A percentile compares a stretch with the other conserved stretches of the same genome.
These are phyloP conservation scores for Trichoderma reesei DNA, from an alignment of 495 filamentous ascomycete species.

Conservation along the genomic window DNA sequence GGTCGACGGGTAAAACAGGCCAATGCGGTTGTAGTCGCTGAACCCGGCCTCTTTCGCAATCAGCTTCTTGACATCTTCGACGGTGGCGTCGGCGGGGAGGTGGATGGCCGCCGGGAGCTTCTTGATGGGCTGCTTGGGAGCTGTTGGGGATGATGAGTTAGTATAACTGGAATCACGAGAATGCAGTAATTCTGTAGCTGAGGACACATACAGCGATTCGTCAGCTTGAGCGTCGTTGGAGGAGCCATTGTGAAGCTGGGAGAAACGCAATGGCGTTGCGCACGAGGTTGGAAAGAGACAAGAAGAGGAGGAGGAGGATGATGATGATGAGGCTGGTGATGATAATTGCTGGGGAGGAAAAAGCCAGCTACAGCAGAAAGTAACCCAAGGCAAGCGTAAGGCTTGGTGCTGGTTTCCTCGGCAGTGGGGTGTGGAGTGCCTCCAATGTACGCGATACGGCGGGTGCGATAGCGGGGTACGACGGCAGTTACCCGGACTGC, in stretches of 20 bases:
- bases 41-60: conserved; percentile 36
- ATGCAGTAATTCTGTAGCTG: background rate
- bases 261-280: background rate
- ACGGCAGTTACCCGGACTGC: background rate
- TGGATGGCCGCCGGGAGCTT: conserved; percentile 60
- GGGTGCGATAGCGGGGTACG: background rate
- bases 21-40: conserved; percentile 52
- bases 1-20: conserved; percentile 61
- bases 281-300: background rate
- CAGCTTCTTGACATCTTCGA: conserved; percentile 46
- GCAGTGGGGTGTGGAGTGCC: background rate
- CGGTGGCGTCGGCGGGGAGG: conserved; percentile 47
- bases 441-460: background rate
- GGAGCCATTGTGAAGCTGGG: conserved; percentile 21
- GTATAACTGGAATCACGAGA: background rate
- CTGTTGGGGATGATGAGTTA: conserved; percentile 8
- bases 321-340: background rate
- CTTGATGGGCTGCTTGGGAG: conserved; percentile 51
- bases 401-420: background rate
- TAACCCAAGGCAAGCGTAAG: background rate
- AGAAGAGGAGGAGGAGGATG: background rate
- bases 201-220: conserved; percentile 19
- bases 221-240: conserved; percentile 32
- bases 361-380: background rate
- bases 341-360: background rate